phyloP scores from a whole-genome alignment of 768 basidiomycete genomes.

The Cystofilobasidium macerans region DNA sequence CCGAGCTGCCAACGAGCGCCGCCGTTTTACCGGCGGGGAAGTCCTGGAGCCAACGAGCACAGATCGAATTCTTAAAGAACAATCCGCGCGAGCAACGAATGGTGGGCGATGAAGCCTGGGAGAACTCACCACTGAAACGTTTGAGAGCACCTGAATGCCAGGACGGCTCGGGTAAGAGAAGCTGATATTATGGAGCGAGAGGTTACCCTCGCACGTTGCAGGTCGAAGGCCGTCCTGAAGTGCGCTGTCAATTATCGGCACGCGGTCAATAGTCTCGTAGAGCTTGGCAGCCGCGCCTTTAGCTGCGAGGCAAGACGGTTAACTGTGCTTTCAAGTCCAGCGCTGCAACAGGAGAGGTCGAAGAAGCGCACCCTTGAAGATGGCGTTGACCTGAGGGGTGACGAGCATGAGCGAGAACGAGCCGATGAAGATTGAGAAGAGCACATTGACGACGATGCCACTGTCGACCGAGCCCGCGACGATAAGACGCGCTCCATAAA shows the following conservation, averaged over 20 bases:
- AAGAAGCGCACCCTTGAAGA: no score
- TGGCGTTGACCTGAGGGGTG: conserved; percentile 70
- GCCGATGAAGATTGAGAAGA: conserved; percentile 62
- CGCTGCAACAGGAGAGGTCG: no score
- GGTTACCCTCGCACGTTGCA: conserved; percentile 55
- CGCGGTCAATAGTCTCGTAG: conserved; percentile 73
- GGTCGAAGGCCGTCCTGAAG: conserved; percentile 57
- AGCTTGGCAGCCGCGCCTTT: conserved; percentile 82
- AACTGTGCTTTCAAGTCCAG: no score
- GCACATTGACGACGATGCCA: conserved; percentile 73
- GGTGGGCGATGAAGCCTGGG: no score
- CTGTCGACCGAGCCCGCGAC: conserved; percentile 37
- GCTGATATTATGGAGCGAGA: conserved; percentile 58
- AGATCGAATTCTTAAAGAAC: no score
- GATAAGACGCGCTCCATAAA: conserved; percentile 48
- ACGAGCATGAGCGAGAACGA: conserved; percentile 55
- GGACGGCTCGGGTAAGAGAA: conserved; percentile 70
- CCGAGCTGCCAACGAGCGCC: conserved; percentile 69
- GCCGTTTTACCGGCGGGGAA: conserved; percentile 72
- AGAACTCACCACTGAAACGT: conserved; percentile 44
- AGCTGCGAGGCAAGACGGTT: no score
- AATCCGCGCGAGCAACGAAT: no score
- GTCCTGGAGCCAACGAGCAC: no score
- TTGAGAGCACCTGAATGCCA: conserved; percentile 53
- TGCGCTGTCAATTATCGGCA: conserved; percentile 75